Conservation (phyloP, 208 protist species). For the Spongospora subterranea region DNA sequence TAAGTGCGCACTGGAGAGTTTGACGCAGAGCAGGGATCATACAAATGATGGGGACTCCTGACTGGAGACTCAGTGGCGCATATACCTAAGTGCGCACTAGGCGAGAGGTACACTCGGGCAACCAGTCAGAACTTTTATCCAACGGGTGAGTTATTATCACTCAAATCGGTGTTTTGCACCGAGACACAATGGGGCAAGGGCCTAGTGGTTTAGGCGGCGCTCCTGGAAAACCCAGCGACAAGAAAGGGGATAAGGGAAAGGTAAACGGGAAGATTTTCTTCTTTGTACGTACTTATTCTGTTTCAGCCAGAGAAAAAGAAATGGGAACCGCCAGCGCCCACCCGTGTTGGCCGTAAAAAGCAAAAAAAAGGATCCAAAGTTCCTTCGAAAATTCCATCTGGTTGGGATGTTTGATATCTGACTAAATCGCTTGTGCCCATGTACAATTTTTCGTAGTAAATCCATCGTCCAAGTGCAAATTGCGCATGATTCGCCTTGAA, state of each 20-base stretch:
- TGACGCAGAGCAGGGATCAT: too few species aligned
- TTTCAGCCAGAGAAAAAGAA: constrained; percentile 79
- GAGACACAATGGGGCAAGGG: not conserved
- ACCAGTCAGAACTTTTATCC: not conserved
- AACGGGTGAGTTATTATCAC: constrained; percentile 9
- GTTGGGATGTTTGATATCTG: constrained; percentile 60
- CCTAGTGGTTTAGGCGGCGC: constrained; percentile 7
- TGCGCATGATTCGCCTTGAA: constrained; percentile 95
- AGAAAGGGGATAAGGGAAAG: constrained; percentile 2
- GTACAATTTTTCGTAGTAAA: too few species aligned
- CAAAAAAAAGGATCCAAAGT: constrained; percentile 72
- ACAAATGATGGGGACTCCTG: too few species aligned
- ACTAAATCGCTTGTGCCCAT: too few species aligned
- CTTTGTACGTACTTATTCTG: not conserved
- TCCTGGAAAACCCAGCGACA: not conserved
- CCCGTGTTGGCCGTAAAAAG: constrained; percentile 75
- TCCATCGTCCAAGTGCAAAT: constrained; percentile 93
- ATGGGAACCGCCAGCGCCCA: constrained; percentile 91
- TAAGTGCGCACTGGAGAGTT: too few species aligned
- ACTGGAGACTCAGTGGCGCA: too few species aligned
- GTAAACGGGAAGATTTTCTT: not conserved
- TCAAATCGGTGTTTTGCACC: not conserved
- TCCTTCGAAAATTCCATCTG: constrained; percentile 79
- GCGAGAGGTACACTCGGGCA: not conserved
- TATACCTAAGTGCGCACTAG: not conserved